These are phyloP conservation scores for Madurella mycetomatis DNA, from an alignment of 2,329 filamentous ascomycete genomes.

Conservation along the genomic window DNA sequence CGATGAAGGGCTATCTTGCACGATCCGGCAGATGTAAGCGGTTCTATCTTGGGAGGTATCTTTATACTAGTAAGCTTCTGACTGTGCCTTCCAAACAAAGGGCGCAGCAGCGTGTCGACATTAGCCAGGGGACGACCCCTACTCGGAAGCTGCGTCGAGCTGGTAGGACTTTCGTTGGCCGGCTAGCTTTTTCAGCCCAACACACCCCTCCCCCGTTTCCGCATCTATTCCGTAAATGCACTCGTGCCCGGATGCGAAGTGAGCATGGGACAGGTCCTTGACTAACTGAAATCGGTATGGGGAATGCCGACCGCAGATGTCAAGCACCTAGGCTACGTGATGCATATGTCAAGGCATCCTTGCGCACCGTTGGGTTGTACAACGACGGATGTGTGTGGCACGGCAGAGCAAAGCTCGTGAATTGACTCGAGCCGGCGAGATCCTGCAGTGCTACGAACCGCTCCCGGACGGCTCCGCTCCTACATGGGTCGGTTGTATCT, in stretches of 20 bases:
- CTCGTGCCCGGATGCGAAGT: neutral
- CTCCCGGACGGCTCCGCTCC: neutral
- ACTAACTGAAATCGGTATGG: neutral
- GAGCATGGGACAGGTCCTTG: neutral
- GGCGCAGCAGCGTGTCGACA: neutral
- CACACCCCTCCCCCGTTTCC: neutral
- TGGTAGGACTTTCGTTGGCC: constrained; percentile 1
- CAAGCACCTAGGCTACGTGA: neutral
- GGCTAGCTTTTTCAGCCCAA: neutral
- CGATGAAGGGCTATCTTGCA: neutral
- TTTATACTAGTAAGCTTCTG: neutral
- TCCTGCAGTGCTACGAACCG: neutral
- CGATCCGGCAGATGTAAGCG: neutral
- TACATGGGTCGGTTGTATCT: neutral
- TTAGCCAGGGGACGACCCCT: neutral
- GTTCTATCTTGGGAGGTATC: neutral
- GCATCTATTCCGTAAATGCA: neutral
- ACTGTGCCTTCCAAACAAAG: neutral
- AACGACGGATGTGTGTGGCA: neutral
- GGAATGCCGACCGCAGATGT: neutral
- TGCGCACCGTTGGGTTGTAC: neutral
- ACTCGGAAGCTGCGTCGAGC: neutral
- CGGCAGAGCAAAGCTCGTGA: neutral
- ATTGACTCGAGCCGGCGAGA: neutral
- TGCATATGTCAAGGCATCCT: neutral